These are phyloP conservation scores for Crotalaria pallida DNA, from an alignment of 306 rosid species.

Conservation along the genomic window DNA sequence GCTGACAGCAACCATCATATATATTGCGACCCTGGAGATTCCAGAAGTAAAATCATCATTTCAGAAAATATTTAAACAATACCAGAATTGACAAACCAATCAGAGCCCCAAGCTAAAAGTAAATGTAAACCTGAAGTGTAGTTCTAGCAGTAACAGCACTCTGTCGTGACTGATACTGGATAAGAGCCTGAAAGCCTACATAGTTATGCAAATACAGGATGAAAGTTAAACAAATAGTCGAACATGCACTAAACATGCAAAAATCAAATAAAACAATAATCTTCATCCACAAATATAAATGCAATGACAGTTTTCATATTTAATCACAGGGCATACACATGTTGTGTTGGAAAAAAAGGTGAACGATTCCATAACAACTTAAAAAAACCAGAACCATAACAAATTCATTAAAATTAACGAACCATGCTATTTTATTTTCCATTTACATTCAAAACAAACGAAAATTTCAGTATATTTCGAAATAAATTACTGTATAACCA, in stretches of 20 bases:
- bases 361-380: neutral
- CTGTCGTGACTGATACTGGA: slow-evolving; percentile 80
- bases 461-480: neutral
- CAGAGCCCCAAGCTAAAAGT: slow-evolving; percentile 1
- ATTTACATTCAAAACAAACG: neutral
- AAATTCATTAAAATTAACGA: slow-evolving; percentile 5
- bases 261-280: neutral
- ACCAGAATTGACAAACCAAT: slow-evolving; percentile 17
- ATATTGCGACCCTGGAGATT: slow-evolving; percentile 84
- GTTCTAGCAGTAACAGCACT: slow-evolving; percentile 84
- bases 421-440: neutral
- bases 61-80: neutral
- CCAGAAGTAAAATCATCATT: slow-evolving; percentile 19
- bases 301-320: neutral
- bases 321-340: neutral
- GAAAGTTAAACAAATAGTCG: slow-evolving; percentile 18
- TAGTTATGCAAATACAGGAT: slow-evolving; percentile 27
- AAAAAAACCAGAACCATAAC: neutral
- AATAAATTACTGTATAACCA: slow-evolving; percentile 6
- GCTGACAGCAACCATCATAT: slow-evolving; percentile 97
- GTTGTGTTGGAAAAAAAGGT: slow-evolving; percentile 3
- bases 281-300: neutral
- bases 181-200: slow-evolving; percentile 96
- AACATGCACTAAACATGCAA: slow-evolving; percentile 16
- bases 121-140: slow-evolving; percentile 69